phyloP scores from a whole-genome alignment of 139 green algal genomes.

The Chloropicon primus region DNA sequence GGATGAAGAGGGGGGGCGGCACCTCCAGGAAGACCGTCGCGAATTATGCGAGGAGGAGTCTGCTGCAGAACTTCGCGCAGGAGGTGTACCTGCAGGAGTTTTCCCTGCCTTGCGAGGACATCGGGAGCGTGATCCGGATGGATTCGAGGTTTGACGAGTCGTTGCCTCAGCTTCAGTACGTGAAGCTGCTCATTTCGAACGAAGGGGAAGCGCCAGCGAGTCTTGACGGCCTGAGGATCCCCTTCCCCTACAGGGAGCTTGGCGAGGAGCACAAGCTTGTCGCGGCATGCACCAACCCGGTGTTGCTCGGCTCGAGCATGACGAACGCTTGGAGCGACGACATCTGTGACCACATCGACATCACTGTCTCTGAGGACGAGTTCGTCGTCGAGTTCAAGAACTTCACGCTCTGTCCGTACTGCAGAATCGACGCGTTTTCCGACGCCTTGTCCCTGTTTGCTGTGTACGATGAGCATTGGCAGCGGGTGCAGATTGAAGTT shows the following conservation, averaged over 20 bases:
- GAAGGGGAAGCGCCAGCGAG: neutral
- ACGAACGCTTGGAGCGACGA: neutral
- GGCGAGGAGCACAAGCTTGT: neutral
- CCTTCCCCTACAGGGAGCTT: neutral
- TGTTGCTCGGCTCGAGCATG: neutral
- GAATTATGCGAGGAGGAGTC: too few relatives aligned
- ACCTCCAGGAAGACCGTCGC: too few relatives aligned
- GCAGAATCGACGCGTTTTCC: neutral
- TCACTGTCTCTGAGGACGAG: neutral
- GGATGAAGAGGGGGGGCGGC: too few relatives aligned
- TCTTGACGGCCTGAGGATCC: neutral
- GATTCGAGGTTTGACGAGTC: neutral
- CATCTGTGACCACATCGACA: neutral
- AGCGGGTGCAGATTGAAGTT: neutral
- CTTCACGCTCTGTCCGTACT: neutral
- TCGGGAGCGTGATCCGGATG: neutral
- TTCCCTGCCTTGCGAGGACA: neutral
- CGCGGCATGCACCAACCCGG: neutral
- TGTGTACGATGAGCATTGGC: neutral
- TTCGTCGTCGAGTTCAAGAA: neutral
- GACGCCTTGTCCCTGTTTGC: neutral
- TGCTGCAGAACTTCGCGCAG: too few relatives aligned
- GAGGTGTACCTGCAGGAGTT: neutral
- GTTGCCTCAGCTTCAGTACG: neutral
- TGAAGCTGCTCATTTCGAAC: neutral